These are phyloP conservation scores for Aaosphaeria arxii DNA, from an alignment of 2,329 filamentous ascomycete genomes.

Conservation along the genomic window DNA sequence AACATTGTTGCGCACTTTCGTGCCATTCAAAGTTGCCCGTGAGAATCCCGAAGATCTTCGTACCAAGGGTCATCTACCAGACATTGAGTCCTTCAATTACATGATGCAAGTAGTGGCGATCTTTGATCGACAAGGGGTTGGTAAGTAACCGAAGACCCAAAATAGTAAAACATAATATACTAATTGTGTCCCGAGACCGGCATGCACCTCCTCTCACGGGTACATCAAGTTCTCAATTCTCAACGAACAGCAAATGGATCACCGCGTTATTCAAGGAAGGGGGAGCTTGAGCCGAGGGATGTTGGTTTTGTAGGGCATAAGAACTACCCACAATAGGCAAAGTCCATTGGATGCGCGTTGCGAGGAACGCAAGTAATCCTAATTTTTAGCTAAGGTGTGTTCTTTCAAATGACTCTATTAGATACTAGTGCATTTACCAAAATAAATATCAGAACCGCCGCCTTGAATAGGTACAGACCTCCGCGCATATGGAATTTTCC, in stretches of 20 bases:
- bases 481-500: no score
- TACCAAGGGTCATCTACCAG: slow-evolving; percentile 25
- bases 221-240: slow-evolving; percentile 19
- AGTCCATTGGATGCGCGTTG: no score
- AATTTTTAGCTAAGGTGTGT: no score
- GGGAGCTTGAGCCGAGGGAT: slow-evolving; percentile 15
- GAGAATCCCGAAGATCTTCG: slow-evolving; percentile 33
- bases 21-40: slow-evolving; percentile 31
- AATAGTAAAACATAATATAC: background rate
- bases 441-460: no score
- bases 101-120: slow-evolving; percentile 22
- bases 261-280: slow-evolving; percentile 29
- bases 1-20: slow-evolving; percentile 26
- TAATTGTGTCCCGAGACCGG: slow-evolving; percentile 18
- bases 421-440: no score
- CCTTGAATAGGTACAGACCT: no score
- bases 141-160: slow-evolving; percentile 13
- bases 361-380: no score
- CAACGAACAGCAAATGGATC: slow-evolving; percentile 31
- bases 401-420: no score
- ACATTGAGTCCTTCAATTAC: slow-evolving; percentile 28
- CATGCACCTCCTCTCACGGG: slow-evolving; percentile 27
- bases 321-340: no score
- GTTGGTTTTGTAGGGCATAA: no score
- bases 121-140: slow-evolving; percentile 20